A percentile compares a stretch with the other conserved stretches of the same genome.
phyloP scores from a whole-genome alignment of 768 basidiomycete genomes.

The Coprinopsis sp. region DNA sequence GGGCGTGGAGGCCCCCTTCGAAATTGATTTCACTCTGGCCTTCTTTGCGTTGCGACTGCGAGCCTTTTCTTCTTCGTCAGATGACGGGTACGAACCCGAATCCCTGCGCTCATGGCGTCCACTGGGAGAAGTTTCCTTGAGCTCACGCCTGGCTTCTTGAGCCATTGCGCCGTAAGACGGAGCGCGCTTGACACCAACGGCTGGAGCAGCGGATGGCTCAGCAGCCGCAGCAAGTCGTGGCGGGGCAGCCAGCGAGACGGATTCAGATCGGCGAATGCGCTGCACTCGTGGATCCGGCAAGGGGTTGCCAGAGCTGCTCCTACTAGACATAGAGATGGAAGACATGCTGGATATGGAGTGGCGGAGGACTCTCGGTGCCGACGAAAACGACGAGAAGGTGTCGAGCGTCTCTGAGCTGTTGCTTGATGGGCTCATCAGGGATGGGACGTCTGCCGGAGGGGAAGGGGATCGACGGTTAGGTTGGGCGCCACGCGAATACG shows the following conservation, averaged over 20 bases:
- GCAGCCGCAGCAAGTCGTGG: constrained; percentile 33
- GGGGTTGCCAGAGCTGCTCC: constrained; percentile 28
- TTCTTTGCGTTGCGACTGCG: constrained; percentile 62
- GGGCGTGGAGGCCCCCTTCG: constrained; percentile 10
- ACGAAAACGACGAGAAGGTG: constrained; percentile 38
- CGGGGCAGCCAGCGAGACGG: constrained; percentile 33
- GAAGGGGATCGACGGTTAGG: constrained; percentile 34
- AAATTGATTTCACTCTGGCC: constrained; percentile 32
- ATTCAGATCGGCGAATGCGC: constrained; percentile 47
- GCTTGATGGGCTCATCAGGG: constrained; percentile 50
- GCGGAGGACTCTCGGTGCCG: constrained; percentile 34
- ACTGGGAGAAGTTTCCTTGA: constrained; percentile 9
- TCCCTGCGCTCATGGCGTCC: constrained; percentile 29
- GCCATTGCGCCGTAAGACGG: constrained; percentile 51
- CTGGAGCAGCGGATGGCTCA: constrained; percentile 8
- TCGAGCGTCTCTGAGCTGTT: constrained; percentile 63
- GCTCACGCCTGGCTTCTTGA: constrained; percentile 23
- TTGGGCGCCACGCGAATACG: constrained; percentile 45
- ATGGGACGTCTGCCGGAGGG: constrained; percentile 36
- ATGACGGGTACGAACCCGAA: constrained; percentile 46
- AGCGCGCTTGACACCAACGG: constrained; percentile 48
- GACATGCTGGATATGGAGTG: constrained; percentile 45
- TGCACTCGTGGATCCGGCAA: constrained; percentile 47
- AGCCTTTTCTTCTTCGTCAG: constrained; percentile 73
- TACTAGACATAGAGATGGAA: constrained; percentile 35